Evolutionary conservation across 2,329 filamentous ascomycete genomes (phyloP), one percentile per base, ranked within the genome.

Genomic region (Neonectria coccinea): DNA sequence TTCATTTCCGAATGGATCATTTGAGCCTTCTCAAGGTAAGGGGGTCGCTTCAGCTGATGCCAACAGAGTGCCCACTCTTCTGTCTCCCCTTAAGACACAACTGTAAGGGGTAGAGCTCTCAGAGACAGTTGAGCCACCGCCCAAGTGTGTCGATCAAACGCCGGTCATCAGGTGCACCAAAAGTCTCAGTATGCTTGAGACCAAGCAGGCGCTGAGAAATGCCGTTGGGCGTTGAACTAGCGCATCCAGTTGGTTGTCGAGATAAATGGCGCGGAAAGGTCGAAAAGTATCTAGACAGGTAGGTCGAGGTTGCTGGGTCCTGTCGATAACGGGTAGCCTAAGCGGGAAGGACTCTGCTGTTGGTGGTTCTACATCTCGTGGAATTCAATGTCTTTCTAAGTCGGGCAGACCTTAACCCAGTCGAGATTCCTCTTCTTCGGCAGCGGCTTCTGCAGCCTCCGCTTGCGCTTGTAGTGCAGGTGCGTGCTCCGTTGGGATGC

Each of bases 401-500:
- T 47, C 18, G 27, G 16, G n/a, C 4, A 27, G 12, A 14, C 25
- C 36, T 36, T 56, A 64, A 56, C 36, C 45, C 18, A 22, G 67
- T 67, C 67, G 73, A 29, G 72, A 59, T 36, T 71, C 77, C 14
- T 78, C 79, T 45, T 81, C 82, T n/a, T 79, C 80, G 39, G 83
- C 75, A 3, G 78, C 77, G 11, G 79, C 84, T 61, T 83, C 79
- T 4, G 79, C 82, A 4, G 80, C 84, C 42, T 89, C 87, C 14
- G 86, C 83, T 53, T 89, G 87, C 20, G 87, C 87, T 68, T 90
- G 88, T 7, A 91, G 76, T 25, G 87, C 81, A 27, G 88, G 88
- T 12, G 88, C 89, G 78, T 94, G 92, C 70, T 95, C 91, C 16
- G 92, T 94, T 1, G 93, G 93, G 70, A 96, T 95, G 67, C 93